phyloP scores from a whole-genome alignment of 345 rosid genomes.

The Populus alba region DNA sequence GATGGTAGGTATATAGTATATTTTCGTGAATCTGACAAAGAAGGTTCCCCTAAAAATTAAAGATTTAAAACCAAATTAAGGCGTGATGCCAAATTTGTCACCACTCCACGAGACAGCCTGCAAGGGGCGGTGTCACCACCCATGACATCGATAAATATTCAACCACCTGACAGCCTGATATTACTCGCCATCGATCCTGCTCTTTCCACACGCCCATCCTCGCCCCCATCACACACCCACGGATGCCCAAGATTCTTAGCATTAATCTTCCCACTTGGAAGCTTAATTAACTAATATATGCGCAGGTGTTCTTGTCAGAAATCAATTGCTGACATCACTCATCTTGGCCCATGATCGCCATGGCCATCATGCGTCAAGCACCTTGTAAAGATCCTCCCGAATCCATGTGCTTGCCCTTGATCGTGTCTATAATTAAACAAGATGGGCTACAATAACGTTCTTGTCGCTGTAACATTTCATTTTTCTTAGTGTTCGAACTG shows the following conservation, averaged over 20 bases:
- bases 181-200: background rate
- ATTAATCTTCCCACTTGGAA: too few relatives aligned
- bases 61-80: background rate
- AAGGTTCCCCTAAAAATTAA: background rate
- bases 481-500: too few relatives aligned
- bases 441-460: background rate
- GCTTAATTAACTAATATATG: too few relatives aligned
- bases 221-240: too few relatives aligned
- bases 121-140: background rate
- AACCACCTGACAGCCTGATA: background rate
- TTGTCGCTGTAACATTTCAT: too few relatives aligned
- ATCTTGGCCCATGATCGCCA: background rate
- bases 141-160: background rate
- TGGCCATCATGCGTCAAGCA: background rate
- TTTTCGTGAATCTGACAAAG: background rate
- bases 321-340: background rate
- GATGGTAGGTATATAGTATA: background rate
- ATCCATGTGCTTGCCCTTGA: background rate
- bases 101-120: background rate
- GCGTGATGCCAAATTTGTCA: conserved; percentile 1
- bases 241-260: too few relatives aligned
- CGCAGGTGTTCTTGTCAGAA: too few relatives aligned
- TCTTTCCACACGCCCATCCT: too few relatives aligned
- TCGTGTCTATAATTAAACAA: background rate
- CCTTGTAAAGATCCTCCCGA: background rate